Conservation (phyloP, 371 early-diverging fungal species). For the Lichtheimia ornata region DNA sequence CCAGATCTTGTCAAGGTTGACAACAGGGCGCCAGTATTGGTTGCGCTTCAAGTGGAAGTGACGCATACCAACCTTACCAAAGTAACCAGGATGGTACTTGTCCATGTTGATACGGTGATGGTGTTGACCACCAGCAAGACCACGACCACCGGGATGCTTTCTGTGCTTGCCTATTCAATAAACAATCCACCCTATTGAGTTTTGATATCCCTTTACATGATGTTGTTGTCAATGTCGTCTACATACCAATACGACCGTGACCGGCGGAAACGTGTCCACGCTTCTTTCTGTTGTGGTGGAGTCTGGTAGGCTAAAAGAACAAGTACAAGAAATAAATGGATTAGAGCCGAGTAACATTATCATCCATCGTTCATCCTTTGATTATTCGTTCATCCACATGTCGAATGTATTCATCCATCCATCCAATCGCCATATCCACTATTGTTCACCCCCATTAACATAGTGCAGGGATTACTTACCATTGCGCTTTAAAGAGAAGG, state of each 20-base stretch:
- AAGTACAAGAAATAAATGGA: background rate
- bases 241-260: conserved; percentile 82
- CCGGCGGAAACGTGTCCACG: conserved; percentile 94
- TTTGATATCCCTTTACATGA: background rate
- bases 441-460: background rate
- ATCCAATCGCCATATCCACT: conserved; percentile 14
- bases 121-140: conserved; percentile 99
- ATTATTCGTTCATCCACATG: conserved; percentile 4
- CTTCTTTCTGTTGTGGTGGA: conserved; percentile 86
- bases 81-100: conserved; percentile 99
- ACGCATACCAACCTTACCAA: conserved; percentile 99
- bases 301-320: conserved; percentile 75
- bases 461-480: conserved; percentile 23
- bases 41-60: conserved; percentile 98
- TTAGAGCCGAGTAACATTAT: background rate
- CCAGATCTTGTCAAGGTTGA: conserved; percentile 97
- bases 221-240: conserved; percentile 13
- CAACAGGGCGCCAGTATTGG: conserved; percentile 82
- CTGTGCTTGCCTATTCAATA: conserved; percentile 93
- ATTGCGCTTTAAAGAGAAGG: conserved; percentile 32
- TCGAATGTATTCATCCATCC: conserved; percentile 9
- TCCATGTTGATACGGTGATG: conserved; percentile 99
- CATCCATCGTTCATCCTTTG: background rate
- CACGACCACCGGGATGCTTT: conserved; percentile 99
- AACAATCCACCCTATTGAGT: background rate